phyloP scores from a whole-genome alignment of 2,329 filamentous ascomycete species.

The Hymenoscyphus fructigenus region DNA sequence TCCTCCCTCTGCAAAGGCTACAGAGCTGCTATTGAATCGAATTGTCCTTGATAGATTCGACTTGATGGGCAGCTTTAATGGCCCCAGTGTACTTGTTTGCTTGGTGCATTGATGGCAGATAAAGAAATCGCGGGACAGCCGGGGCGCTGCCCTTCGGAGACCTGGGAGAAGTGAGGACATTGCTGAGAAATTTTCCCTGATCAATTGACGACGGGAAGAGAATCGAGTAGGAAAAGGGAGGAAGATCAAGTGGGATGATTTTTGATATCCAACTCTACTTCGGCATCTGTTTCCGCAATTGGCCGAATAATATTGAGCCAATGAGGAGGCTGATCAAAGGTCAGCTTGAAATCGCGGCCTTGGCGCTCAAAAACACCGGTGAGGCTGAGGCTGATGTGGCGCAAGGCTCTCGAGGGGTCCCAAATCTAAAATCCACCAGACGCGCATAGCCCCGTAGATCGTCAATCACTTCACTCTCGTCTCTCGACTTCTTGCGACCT shows the following conservation, averaged over 20 bases:
- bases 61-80: constrained; percentile 25
- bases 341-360: too few species aligned
- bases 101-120: constrained; percentile 35
- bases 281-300: not conserved
- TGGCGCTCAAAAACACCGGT: too few species aligned
- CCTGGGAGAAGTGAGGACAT: constrained; percentile 37
- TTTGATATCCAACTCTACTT: not conserved
- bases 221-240: not conserved
- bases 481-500: too few species aligned
- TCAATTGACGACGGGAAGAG: constrained; percentile 8
- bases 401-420: too few species aligned
- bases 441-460: too few species aligned
- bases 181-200: constrained; percentile 13
- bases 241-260: constrained; percentile 17
- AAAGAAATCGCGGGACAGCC: constrained; percentile 34
- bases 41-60: constrained; percentile 25
- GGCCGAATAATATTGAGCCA: not conserved
- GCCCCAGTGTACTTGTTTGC: constrained; percentile 17
- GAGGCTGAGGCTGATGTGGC: too few species aligned
- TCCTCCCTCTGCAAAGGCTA: constrained; percentile 17
- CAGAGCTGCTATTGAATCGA: constrained; percentile 34
- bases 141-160: constrained; percentile 31
- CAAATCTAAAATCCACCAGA: too few species aligned
- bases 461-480: too few species aligned
- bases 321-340: not conserved